Evolutionary conservation across 1,284 basidiomycete genomes (phyloP), one percentile per base, ranked within the genome.

Genomic region (Melanopsichium pennsylvanicum): DNA sequence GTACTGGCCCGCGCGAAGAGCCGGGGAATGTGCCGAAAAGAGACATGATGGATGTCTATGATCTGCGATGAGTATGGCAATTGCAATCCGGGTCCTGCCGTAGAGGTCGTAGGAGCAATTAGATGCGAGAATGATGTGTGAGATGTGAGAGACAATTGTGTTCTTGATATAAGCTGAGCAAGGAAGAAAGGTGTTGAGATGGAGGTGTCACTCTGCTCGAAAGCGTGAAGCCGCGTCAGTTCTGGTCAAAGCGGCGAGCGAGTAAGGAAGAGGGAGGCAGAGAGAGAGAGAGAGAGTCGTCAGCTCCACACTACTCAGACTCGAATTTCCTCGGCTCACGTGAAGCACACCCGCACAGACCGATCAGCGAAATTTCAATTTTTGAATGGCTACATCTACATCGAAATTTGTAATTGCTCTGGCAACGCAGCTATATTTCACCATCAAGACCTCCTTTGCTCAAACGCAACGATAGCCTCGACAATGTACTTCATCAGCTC

Each of bases 11-110:
- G 31, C 55, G 60, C 15, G 59, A 69, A 1, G 66, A 59, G 54
- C 66, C 66, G 3, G 66, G 60, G 56, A 63, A 69, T 3, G 54
- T 54, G 25, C 60, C 60, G 29, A 69, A 63, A 49, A 69, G 56
- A 22, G 66, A 69, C 66, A 69, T 69, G 21, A 10, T 50, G 33
- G 2, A 6, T 15, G 27, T n/a, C n/a, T n/a, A n/a, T n/a, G n/a
- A n/a, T n/a, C n/a, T n/a, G n/a, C n/a, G n/a, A n/a, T n/a, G n/a
- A n/a, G n/a, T n/a, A n/a, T n/a, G n/a, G n/a, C n/a, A n/a, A n/a
- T n/a, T n/a, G n/a, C n/a, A n/a, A n/a, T n/a, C n/a, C n/a, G n/a
- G n/a, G n/a, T n/a, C n/a, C n/a, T n/a, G n/a, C n/a, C n/a, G n/a
- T n/a, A n/a, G n/a, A n/a, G n/a, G n/a, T n/a, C n/a, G n/a, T n/a